Evolutionary conservation across 192 early-diverging fungal genomes (phyloP), one percentile per base, ranked within the genome.

Genomic region (Umbelopsis sp.): DNA sequence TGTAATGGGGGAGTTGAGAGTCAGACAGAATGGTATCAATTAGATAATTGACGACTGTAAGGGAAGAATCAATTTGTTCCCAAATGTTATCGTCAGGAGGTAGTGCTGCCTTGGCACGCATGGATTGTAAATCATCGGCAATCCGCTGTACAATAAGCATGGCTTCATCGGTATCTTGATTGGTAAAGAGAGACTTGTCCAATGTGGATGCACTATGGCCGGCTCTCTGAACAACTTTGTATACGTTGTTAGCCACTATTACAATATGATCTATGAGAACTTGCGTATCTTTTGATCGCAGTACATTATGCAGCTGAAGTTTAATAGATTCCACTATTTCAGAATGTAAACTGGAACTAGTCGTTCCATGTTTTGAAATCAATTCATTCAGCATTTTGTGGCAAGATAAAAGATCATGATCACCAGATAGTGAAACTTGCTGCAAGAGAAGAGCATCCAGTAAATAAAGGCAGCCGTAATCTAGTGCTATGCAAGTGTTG

Each of bases 111-210:
- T 62, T 32, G 56, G 16, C 17, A n/a, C 56, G 56, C 26, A 62
- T 29, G 26, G 9, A 14, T 34, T 36, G 26, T 26, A 62, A n/a
- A 14, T 62, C 56, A 16, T 62, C 56, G 12, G 12, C 31, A 36
- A 62, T 62, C 10, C 31, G 56, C n/a, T 20, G 26, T 17, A 62
- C 56, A 32, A 62, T 32, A 14, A 62, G 26, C 56, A 62, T 62
- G 14, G 56, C 56, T 32, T 62, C 56, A 62, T 62, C 56, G 26
- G 56, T 62, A 62, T 62, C 56, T 62, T 62, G 29, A 12, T 62
- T 62, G 29, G 56, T 34, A 31, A 62, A 62, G 16, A n/a, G 29
- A 2, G 29, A n/a, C 7, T 10, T 17, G 34, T 62, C 31, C 20
- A 34, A 20, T 4, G 26, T 2, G 11, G 31, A 62, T 11, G 17